Conservation (phyloP, 768 basidiomycete species). For the Ramaria sp. region DNA sequence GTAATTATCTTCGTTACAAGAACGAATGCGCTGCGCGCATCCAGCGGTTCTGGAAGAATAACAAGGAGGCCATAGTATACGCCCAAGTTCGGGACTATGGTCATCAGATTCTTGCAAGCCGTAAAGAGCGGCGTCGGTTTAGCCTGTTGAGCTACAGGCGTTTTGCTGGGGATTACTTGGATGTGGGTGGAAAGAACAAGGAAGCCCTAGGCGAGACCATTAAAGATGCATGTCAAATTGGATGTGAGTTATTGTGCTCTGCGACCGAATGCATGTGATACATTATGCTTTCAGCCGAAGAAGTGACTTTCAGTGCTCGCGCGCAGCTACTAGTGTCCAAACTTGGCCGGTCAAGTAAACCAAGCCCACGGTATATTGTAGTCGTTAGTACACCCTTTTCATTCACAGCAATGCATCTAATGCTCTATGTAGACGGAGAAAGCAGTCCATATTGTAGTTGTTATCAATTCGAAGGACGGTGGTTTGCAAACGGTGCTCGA, state of each 20-base stretch:
- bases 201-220: constrained; percentile 65
- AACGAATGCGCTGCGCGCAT: constrained; percentile 92
- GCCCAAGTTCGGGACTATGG: constrained; percentile 90
- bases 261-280: neutral
- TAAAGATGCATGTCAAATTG: constrained; percentile 57
- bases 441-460: constrained; percentile 69
- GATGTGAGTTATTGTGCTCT: constrained; percentile 36
- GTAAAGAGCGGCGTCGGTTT: constrained; percentile 90
- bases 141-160: constrained; percentile 89
- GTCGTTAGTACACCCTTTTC: constrained; percentile 45
- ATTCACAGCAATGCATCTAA: neutral
- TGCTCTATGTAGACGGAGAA: constrained; percentile 54
- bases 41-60: constrained; percentile 97
- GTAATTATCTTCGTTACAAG: constrained; percentile 93
- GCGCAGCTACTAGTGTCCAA: constrained; percentile 81
- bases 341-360: constrained; percentile 77
- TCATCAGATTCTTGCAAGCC: constrained; percentile 78
- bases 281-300: constrained; percentile 42
- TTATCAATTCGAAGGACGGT: constrained; percentile 53
- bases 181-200: constrained; percentile 64
- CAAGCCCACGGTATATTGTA: constrained; percentile 80
- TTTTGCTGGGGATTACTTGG: constrained; percentile 94
- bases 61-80: constrained; percentile 87
- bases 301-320: constrained; percentile 74
- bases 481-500: constrained; percentile 49